Evolutionary conservation across 148 eudicot genomes (phyloP).

Genomic region (Mesembryanthemum crystallinum): DNA sequence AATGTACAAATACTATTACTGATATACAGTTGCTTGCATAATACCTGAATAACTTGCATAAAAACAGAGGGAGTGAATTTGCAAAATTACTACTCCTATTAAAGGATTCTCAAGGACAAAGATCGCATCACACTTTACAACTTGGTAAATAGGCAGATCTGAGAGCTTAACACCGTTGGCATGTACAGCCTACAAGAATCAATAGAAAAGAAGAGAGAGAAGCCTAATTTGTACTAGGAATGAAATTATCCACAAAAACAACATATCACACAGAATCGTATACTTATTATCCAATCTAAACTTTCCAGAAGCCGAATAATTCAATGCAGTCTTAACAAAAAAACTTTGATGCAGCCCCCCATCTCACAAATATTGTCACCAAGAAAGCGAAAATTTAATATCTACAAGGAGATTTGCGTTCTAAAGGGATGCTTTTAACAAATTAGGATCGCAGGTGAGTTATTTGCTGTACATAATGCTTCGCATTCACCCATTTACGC

Average conservation of each 20-base stretch:
- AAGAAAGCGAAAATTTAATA: constrained; percentile 14
- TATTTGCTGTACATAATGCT: constrained; percentile 28
- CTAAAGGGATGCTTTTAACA: constrained; percentile 15
- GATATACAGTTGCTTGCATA: too few relatives aligned
- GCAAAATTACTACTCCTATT: too few relatives aligned
- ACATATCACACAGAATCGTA: not conserved
- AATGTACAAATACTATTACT: too few relatives aligned
- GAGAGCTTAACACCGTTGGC: too few relatives aligned
- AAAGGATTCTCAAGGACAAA: too few relatives aligned
- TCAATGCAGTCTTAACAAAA: too few relatives aligned
- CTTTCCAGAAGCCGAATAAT: not conserved
- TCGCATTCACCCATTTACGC: constrained; percentile 4
- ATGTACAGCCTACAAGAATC: not conserved
- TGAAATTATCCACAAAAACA: constrained; percentile 1
- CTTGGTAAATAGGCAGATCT: too few relatives aligned
- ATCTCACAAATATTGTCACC: constrained; percentile 16
- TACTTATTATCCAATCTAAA: not conserved
- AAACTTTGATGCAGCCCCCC: too few relatives aligned
- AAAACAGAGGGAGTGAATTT: too few relatives aligned
- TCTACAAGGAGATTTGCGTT: constrained; percentile 18
- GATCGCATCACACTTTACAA: too few relatives aligned
- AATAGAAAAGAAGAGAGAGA: not conserved
- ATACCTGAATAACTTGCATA: too few relatives aligned
- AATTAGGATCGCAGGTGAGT: constrained; percentile 18
- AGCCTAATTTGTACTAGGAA: not conserved